These are phyloP conservation scores for Aspergillus intermedius DNA, from an alignment of 2,329 filamentous ascomycete species.

Conservation along the genomic window DNA sequence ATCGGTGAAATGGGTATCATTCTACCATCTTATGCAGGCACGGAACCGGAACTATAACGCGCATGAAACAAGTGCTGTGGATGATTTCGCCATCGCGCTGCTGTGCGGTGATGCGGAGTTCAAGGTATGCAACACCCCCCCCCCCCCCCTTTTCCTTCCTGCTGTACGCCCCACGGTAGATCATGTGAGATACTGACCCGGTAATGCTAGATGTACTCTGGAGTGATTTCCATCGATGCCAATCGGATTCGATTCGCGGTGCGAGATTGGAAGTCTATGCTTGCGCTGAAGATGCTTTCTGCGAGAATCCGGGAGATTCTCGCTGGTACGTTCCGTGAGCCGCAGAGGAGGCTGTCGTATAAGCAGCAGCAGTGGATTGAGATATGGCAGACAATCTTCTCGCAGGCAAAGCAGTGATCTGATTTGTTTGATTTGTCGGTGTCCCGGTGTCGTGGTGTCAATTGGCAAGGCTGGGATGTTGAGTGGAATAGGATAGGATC, in stretches of 20 bases:
- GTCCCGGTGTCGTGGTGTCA: not conserved
- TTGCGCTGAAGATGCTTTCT: conserved; percentile 78
- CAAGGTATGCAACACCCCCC: conserved; percentile 61
- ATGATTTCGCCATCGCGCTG: conserved; percentile 75
- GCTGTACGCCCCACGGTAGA: not conserved
- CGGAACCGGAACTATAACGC: conserved; percentile 75
- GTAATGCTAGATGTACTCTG: conserved; percentile 64
- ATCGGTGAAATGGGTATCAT: conserved; percentile 72
- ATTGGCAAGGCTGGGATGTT: not conserved
- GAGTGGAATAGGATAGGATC: not conserved
- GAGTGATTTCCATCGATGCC: conserved; percentile 78
- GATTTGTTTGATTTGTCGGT: not conserved
- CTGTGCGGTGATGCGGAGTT: conserved; percentile 85
- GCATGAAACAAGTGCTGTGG: conserved; percentile 74
- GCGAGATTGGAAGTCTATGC: conserved; percentile 81
- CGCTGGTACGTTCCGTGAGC: conserved; percentile 55
- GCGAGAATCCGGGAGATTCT: conserved; percentile 68
- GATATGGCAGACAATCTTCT: conserved; percentile 65
- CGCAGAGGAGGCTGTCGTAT: conserved; percentile 40
- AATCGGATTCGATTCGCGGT: conserved; percentile 79
- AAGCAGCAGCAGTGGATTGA: conserved; percentile 70
- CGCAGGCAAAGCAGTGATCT: conserved; percentile 23
- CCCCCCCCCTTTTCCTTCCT: not conserved
- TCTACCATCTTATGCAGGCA: conserved; percentile 96
- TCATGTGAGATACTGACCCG: not conserved